phyloP scores from a whole-genome alignment of 1,284 basidiomycete genomes.

The Austropuccinia psidii region DNA sequence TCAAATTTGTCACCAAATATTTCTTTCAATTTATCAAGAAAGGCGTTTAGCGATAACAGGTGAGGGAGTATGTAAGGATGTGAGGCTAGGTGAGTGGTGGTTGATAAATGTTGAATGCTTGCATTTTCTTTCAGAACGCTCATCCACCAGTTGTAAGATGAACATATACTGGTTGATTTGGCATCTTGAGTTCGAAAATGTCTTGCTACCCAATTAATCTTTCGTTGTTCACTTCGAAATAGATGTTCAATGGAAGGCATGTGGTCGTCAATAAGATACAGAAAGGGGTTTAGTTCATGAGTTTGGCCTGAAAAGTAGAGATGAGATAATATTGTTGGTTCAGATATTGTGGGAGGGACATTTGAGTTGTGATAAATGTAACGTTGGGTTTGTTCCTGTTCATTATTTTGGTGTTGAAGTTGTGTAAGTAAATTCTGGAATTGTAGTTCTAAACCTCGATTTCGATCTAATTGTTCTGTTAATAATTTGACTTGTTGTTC shows the following conservation, averaged over 20 bases:
- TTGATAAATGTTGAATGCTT: neutral
- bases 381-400: too few relatives aligned
- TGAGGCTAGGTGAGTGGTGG: neutral
- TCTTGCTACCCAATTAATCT: conserved; percentile 17
- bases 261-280: neutral
- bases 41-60: neutral
- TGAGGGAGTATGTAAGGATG: neutral
- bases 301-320: conserved; percentile 1
- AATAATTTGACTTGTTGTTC: too few relatives aligned
- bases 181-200: neutral
- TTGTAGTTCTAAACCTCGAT: too few relatives aligned
- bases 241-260: neutral
- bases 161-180: neutral
- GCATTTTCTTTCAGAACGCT: conserved; percentile 2
- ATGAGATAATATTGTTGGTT: neutral
- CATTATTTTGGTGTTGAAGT: too few relatives aligned
- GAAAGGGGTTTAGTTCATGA: neutral
- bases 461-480: too few relatives aligned
- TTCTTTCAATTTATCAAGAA: neutral
- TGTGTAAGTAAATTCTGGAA: too few relatives aligned
- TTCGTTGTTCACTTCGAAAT: neutral
- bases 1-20: neutral
- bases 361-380: too few relatives aligned
- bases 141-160: conserved; percentile 14
- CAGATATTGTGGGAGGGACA: neutral